Evolutionary conservation across 2,329 filamentous ascomycete species (phyloP), one percentile per base, ranked within the genome.

Genomic region (Diplodia intermedia): DNA sequence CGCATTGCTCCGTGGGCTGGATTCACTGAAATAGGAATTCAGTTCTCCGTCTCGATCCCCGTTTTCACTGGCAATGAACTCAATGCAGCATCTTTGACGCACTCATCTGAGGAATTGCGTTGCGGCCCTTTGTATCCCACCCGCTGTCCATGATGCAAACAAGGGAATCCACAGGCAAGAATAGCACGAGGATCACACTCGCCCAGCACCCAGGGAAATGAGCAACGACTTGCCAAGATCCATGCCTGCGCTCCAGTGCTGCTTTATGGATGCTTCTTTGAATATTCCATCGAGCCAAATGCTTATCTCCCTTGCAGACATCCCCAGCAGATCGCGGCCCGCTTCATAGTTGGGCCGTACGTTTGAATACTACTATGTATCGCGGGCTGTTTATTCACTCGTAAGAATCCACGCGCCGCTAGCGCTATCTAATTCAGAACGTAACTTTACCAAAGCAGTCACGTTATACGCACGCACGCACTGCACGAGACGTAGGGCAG

Each of bases 1-100:
- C 47, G 60, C 43, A 52, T 15, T 38, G 50, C 50, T 55, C 49
- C 40, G 49, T 26, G 49, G 11, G 62, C 62, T 55, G 38, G 50
- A 47, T 55, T 47, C 50, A 29, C 47, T 23, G 20, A n/a, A 20
- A 26, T 65, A 54, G 62, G 50, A 55, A 65, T 65, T 33, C 33
- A 54, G 50, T 55, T 55, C 33, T 55, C 55, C 62, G 62, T 52
- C 43, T 63, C 60, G 31, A 36, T 38, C 20, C 26, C 20, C 40
- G 9, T 23, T 33, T 29, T 11, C 47, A 26, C 29, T 36, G 18
- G 31, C 33, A 47, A 26, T 63, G 47, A 63, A n/a, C 43, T 29
- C 29, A 50, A 47, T 40, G 40, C 20, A 47, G 38, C 23, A 40
- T 40, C 26, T 36, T 23, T 18, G n/a, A 29, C 15, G 20, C 9